Base-by-base conservation (phyloP, 2,329 filamentous ascomycete species). In the Colletotrichum lentis region DNA sequence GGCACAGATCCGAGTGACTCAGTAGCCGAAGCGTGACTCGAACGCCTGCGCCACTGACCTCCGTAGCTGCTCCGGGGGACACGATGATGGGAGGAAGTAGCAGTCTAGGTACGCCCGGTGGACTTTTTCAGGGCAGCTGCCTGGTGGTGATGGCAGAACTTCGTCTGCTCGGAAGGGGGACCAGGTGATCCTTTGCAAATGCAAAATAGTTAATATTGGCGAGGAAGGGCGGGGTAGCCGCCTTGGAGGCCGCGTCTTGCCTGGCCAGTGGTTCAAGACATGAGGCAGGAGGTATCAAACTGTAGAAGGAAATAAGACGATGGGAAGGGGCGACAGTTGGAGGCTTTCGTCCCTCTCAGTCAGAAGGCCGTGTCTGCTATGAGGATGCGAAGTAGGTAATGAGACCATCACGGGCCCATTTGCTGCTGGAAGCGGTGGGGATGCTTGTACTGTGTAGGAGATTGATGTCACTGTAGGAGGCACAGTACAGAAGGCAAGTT, bases 291-390 rank as follows among this genome's bases (percentile, higher is more conserved):
- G 27, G 2, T 10, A 35, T 2, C 16, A 0, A 10, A 8, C 11
- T 31, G 7, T 3, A 35, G 14, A 3, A 1, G n/a, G 18, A 27
- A 6, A 2, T 5, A 1, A 4, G 3, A 14, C 0, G 10, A 37
- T 4, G 8, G 11, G 18, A 18, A 37, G 4, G 10, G 4, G 1
- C 5, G 2, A 7, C 7, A 31, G 27, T 31, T 31, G 8, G 8
- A 31, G 2, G 6, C 2, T 31, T 1, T 8, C 7, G 0, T 31
- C 11, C 6, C 12, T 39, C n/a, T 18, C 2, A 7, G 16, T 20
- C 10, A 3, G 50, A 16, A 54, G 50, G 50, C 5, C 14, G 10
- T 27, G 27, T 16, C 7, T 16, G 11, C n/a, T 35, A 14, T 5
- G 50, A 22, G n/a, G n/a, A 22, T 39, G n/a, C n/a, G 12, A 54